phyloP scores from a whole-genome alignment of 2,329 filamentous ascomycete genomes.

The Penicillium sp. region DNA sequence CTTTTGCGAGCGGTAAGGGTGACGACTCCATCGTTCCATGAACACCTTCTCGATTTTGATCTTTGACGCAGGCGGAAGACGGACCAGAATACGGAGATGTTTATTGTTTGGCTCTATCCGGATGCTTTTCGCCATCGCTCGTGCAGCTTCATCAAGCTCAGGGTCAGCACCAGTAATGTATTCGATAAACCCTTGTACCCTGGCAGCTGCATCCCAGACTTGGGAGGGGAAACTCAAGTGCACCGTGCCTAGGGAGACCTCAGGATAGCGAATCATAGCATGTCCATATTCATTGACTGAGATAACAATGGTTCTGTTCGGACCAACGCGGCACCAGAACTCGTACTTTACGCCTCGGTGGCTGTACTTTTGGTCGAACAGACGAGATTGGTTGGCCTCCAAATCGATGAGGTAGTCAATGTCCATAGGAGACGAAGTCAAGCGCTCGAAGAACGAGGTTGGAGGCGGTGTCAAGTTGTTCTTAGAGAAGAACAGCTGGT shows the following conservation, averaged over 20 bases:
- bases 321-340: constrained; percentile 38
- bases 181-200: constrained; percentile 29
- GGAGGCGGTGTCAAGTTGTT: constrained; percentile 27
- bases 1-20: constrained; percentile 24
- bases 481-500: constrained; percentile 34
- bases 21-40: constrained; percentile 36
- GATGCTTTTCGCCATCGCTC: constrained; percentile 34
- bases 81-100: constrained; percentile 30
- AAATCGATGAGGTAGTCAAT: constrained; percentile 40
- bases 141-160: constrained; percentile 30
- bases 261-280: constrained; percentile 27
- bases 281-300: constrained; percentile 34
- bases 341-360: constrained; percentile 36
- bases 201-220: constrained; percentile 41
- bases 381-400: constrained; percentile 17
- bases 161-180: constrained; percentile 21
- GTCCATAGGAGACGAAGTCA: constrained; percentile 43
- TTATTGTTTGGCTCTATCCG: constrained; percentile 31
- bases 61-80: constrained; percentile 18
- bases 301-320: constrained; percentile 33
- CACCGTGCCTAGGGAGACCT: constrained; percentile 32
- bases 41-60: constrained; percentile 33
- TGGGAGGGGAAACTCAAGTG: constrained; percentile 40
- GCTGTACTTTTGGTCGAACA: constrained; percentile 30
- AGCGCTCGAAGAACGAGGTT: constrained; percentile 36